Evolutionary conservation across 208 protist genomes (phyloP), one percentile per base, ranked within the genome.

Genomic region (Trypanosoma lewisi): DNA sequence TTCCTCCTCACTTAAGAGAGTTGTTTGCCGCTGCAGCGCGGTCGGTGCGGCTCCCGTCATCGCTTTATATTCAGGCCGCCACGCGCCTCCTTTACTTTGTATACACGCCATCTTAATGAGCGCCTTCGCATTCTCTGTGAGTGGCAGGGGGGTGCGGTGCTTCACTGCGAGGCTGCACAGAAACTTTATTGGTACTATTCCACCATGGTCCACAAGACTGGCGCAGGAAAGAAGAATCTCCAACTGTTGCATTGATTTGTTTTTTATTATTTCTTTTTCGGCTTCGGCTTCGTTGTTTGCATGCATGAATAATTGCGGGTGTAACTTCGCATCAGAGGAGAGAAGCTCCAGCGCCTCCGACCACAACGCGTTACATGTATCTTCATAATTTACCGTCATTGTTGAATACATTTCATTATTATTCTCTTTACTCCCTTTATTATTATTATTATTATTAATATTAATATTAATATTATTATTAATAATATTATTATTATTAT

Each of bases 61-160:
- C n/a, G 44, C 25, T 12, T 48, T 28, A 48, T 70, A 78, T 1
- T 70, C 21, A 1, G 42, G 6, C 4, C 55, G 62, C 71, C 70
- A 82, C 1, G 28, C 23, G 11, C 42, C 21, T 4, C 72, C 64
- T 17, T 48, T 23, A 17, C 27, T 19, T 8, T 68, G 37, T 47
- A 67, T 71, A 48, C 55, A 69, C 19, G 44, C 50, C 14, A 68
- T 67, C 45, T 63, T 60, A 21, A 67, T n/a, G 12, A 65, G 48
- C 19, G 69, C 53, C 63, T 64, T 66, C 37, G 69, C 47, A 16
- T 76, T 49, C 34, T 68, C 59, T 45, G 55, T 30, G 34, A 76
- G 59, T 56, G 48, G 36, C 30, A 71, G n/a, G 28, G 68, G n/a
- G 28, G 21, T 11, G 21, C 51, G 19, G 53, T 17, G 19, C 9